Evolutionary conservation across 2,329 filamentous ascomycete genomes (phyloP), one percentile per base, ranked within the genome.

Genomic region (Endothia cerciana): DNA sequence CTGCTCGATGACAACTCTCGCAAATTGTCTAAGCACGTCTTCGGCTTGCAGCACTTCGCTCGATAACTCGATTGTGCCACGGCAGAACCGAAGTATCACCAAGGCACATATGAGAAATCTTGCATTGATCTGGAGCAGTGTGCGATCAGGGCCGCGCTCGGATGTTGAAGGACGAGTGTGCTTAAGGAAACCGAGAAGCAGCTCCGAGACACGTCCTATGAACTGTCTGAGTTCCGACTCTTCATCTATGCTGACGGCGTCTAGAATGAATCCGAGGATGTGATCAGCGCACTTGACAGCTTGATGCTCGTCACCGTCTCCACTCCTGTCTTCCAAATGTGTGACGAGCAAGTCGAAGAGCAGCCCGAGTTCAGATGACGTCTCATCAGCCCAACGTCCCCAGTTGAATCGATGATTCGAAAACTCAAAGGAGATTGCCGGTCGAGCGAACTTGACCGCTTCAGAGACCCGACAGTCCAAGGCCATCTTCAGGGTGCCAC

Each of bases 301-400:
- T 51, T 53, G 38, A 33, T 15, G 38, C 51, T 63, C 65, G n/a
- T 68, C 71, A 11, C 70, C 64, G 4, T 62, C 7, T 60, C 47
- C 43, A 25, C 11, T 65, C 65, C 8, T 76, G 74, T n/a, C 79
- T 56, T 69, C 67, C 43, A 77, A 65, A 56, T 83, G 78, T 41
- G 88, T 85, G 13, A 77, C 73, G 40, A 89, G 76, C 73, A 82
- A 86, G 73, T 90, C 87, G 65, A 88, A 77, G n/a, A 88, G 75
- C 47, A 89, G 79, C 2, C 87, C 87, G 25, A 89, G 70, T 70
- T 90, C 87, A 3, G 87, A 89, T 1, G 87, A 89, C 2, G 83
- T 81, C 40, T 80, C 80, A 11, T 84, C 83, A 69, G 86, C 78
- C 87, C 88, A 90, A 2, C 69, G 56, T 8, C 80, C 81, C 87